Base-by-base conservation (phyloP, 768 basidiomycete genomes). In the Chalciporus piperatus region DNA sequence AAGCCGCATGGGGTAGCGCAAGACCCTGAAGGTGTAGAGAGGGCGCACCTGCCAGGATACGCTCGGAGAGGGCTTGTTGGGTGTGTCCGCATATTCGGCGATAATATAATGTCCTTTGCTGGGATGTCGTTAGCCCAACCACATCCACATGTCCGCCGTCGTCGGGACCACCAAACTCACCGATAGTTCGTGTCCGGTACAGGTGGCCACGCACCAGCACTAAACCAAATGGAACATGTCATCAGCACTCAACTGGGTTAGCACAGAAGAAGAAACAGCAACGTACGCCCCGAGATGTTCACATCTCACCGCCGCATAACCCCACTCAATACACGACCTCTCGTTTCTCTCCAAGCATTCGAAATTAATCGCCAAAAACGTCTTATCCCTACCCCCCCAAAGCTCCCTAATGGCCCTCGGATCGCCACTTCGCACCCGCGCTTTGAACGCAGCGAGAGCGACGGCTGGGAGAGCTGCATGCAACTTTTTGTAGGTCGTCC, bases 301-400 rank as follows among this genome's bases (percentile, higher is more conserved):
- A 59, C 87, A 89, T 23, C 89, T 74, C 41, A 89, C 78, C 11
- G 86, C 86, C 25, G 90, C 85, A 70, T 92, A 92, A 1, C 89
- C 89, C 82, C 85, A 92, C 67, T 91, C 90, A 42, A 89, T 63
- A 55, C 82, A 81, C 41, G 80, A 78, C 47, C 80, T 79, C 47
- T 81, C 74, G 59, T 87, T 88, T 48, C 84, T 77, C 61, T 92
- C 90, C 32, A 78, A 83, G 75, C 81, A 84, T 62, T 89, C 85
- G 58, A 90, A 90, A 55, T 85, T 82, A 9, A 92, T 69, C 0
- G 87, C 80, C 45, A 92, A 63, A 65, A 87, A 92, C 0, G 86
- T 87, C 70, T 86, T 88, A 57, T 90, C 85, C 48, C 70, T 76
- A 54, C 70, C 73, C 11, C 76, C 77, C 89, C 89, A 92, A 2